Conservation (phyloP, 2,329 filamentous ascomycete species). For the Rhynchosporium secalis region DNA sequence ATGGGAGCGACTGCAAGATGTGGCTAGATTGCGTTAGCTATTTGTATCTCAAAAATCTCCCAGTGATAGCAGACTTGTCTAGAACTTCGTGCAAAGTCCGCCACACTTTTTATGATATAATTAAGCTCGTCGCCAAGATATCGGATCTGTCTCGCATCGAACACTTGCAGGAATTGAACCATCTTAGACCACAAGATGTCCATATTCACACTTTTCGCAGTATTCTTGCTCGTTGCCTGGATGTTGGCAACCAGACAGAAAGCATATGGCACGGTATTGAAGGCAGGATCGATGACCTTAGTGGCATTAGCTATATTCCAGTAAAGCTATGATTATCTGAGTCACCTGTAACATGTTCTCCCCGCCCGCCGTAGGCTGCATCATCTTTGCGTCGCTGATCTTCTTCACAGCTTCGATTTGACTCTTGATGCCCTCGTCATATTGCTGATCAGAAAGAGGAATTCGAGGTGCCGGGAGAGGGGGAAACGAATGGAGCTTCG, state of each 20-base stretch:
- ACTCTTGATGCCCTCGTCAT: slow-evolving; percentile 46
- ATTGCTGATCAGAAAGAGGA: slow-evolving; percentile 43
- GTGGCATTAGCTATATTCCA: slow-evolving; percentile 19
- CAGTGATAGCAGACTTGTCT: slow-evolving; percentile 28
- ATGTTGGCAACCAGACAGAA: slow-evolving; percentile 53
- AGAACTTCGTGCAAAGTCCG: slow-evolving; percentile 25
- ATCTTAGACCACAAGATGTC: slow-evolving; percentile 50
- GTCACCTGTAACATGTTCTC: slow-evolving; percentile 43
- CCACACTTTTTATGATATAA: slow-evolving; percentile 45
- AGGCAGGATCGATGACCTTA: slow-evolving; percentile 49
- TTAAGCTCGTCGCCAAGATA: slow-evolving; percentile 52
- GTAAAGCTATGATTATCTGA: not conserved
- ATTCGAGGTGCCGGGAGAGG: slow-evolving; percentile 40
- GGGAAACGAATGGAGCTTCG: slow-evolving; percentile 44
- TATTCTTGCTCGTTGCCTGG: slow-evolving; percentile 40
- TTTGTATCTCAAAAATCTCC: not conserved
- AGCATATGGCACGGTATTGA: slow-evolving; percentile 61
- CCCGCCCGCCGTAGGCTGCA: slow-evolving; percentile 39
- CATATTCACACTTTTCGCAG: slow-evolving; percentile 25
- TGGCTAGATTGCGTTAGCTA: slow-evolving; percentile 30
- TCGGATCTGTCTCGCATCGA: slow-evolving; percentile 55
- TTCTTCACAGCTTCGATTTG: slow-evolving; percentile 43
- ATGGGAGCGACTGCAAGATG: slow-evolving; percentile 34
- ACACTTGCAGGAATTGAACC: slow-evolving; percentile 42
- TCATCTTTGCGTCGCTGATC: slow-evolving; percentile 39